phyloP scores from a whole-genome alignment of 2,329 filamentous ascomycete genomes.

The Emergomyces pasteurianus region DNA sequence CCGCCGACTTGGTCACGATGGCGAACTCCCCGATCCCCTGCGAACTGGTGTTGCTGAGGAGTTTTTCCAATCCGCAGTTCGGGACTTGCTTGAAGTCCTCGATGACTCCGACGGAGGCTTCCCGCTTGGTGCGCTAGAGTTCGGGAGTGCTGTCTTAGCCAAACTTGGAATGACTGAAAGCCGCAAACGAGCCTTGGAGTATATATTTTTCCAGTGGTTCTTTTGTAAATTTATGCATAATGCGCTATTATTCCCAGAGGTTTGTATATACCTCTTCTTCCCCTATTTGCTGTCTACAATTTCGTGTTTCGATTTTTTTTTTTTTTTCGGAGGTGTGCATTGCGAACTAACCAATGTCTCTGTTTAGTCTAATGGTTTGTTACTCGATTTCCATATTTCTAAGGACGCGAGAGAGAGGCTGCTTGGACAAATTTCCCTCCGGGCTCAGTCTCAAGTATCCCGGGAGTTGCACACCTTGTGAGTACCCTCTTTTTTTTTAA shows the following conservation, averaged over 20 bases:
- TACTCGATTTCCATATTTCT: slow-evolving; percentile 84
- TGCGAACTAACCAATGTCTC: slow-evolving; percentile 28
- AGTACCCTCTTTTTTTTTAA: slow-evolving; percentile 21
- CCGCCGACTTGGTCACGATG: slow-evolving; percentile 55
- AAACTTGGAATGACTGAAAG: slow-evolving; percentile 59
- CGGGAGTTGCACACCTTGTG: slow-evolving; percentile 62
- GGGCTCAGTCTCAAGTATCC: slow-evolving; percentile 66
- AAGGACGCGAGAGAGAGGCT: slow-evolving; percentile 75
- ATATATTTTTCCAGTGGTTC: slow-evolving; percentile 82
- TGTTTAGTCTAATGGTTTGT: slow-evolving; percentile 44
- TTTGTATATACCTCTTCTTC: slow-evolving; percentile 22
- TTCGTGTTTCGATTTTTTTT: neutral
- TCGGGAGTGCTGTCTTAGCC: slow-evolving; percentile 70
- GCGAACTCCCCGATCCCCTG: slow-evolving; percentile 55
- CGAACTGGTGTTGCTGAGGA: slow-evolving; percentile 74
- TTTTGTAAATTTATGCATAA: slow-evolving; percentile 79
- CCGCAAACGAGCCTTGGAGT: slow-evolving; percentile 64
- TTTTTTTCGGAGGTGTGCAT: slow-evolving; percentile 31
- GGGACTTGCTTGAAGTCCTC: slow-evolving; percentile 71
- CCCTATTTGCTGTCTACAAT: neutral
- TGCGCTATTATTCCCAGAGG: slow-evolving; percentile 81
- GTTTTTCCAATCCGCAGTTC: slow-evolving; percentile 74
- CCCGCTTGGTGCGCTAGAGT: slow-evolving; percentile 69
- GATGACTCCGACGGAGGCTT: slow-evolving; percentile 81
- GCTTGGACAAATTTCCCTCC: slow-evolving; percentile 62